Evolutionary conservation across 164 flowering plant genomes (phyloP), one percentile per base, ranked within the genome.

Genomic region (Magnolia officinalis): DNA sequence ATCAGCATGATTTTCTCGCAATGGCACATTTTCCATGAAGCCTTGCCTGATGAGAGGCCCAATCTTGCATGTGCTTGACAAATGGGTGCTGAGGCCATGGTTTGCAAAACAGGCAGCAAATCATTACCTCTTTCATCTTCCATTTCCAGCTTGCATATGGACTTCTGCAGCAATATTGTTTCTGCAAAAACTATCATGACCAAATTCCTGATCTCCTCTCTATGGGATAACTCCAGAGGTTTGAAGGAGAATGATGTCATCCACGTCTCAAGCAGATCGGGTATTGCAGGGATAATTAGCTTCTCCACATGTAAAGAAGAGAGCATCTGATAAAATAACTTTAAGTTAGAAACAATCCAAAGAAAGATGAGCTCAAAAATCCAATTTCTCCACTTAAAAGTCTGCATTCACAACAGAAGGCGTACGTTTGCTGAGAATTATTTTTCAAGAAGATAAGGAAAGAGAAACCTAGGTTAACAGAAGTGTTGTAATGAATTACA

Each of bases 201-300:
- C 86, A 89, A 85, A 73, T 76, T 80, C 82, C 76, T 89, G 83
- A 89, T 83, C 78, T 82, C 86, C 26, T 81, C 83, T 79, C 79
- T 83, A 67, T 61, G 79, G 21, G 87, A 84, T 78, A 58, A 78
- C 67, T 84, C 89, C 69, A 90, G 82, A 8, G 88, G 91, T 81
- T 70, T 73, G 79, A 94, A 92, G 74, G 93, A 92, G 82, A 94
- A 94, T 58, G 89, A 87, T 37, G 87, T 80, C 74, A 89, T 92
- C 98, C 97, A 94, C 11, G 94, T 90, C 37, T 89, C 81, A 76
- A 80, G 68, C 19, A 92, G 84, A 63, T 89, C 97, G 19, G 88
- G 76, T 71, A 92, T 83, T 49, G 98, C 97, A 81, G 98, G 97
- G 37, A 94, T 90, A 19, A 91, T 89, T 81, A 94, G 86, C 72